phyloP scores from a whole-genome alignment of 306 rosid genomes.

The Acacia acuminata region DNA sequence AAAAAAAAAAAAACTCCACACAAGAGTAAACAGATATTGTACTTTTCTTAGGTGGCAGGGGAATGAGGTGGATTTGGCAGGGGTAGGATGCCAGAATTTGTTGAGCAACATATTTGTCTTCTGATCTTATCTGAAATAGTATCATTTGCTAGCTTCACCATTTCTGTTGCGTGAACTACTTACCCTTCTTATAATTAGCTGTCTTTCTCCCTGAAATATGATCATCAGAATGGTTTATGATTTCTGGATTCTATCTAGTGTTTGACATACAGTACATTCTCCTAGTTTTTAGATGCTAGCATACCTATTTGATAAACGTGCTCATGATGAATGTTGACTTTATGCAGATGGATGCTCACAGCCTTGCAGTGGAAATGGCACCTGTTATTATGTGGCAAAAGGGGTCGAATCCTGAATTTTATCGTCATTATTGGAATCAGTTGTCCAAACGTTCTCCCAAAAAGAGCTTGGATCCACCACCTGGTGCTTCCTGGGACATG shows the following conservation, averaged over 20 bases:
- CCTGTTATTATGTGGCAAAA: constrained; percentile 86
- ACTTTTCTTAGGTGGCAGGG: not conserved
- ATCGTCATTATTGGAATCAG: constrained; percentile 68
- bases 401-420: constrained; percentile 65
- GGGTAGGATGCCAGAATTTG: not conserved
- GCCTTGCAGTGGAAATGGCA: constrained; percentile 93
- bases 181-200: constrained; percentile 19
- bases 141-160: constrained; percentile 6
- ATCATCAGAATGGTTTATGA: constrained; percentile 14
- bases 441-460: constrained; percentile 59
- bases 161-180: not conserved
- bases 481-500: constrained; percentile 74
- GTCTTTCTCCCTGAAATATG: constrained; percentile 11
- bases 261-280: not conserved
- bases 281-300: not conserved
- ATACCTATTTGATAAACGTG: constrained; percentile 19
- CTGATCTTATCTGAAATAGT: not conserved
- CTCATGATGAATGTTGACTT: constrained; percentile 33
- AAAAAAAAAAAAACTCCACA: too few relatives aligned
- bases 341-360: constrained; percentile 77
- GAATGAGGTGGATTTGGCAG: not conserved
- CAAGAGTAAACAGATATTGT: not conserved
- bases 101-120: not conserved
- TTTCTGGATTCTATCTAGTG: constrained; percentile 17
- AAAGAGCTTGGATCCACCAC: constrained; percentile 49